These are phyloP conservation scores for Crithidia bombi DNA, from an alignment of 208 protist species.

Conservation along the genomic window DNA sequence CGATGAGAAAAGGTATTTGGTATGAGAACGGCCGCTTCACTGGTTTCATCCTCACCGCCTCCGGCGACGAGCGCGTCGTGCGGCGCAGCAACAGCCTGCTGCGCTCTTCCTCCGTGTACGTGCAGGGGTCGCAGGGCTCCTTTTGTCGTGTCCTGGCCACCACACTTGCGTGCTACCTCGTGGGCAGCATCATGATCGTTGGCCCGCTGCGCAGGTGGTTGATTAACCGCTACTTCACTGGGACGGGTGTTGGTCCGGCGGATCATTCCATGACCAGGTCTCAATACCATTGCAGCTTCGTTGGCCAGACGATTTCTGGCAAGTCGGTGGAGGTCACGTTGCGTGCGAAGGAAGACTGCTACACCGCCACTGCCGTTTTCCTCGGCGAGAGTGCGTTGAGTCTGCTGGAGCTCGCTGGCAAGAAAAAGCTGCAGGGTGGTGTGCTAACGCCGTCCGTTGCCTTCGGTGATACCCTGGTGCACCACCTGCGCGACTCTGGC, in stretches of 20 bases:
- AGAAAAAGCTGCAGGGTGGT: conserved; percentile 49
- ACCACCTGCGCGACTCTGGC: conserved; percentile 40
- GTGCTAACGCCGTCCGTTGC: conserved; percentile 70
- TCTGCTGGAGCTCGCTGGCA: conserved; percentile 39
- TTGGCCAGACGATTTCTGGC: conserved; percentile 54
- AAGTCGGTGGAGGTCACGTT: conserved; percentile 45
- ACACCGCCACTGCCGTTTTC: conserved; percentile 73
- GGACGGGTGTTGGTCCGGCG: conserved; percentile 47
- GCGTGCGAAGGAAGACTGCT: conserved; percentile 55
- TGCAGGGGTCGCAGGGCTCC: conserved; percentile 52
- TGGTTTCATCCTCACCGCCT: conserved; percentile 65
- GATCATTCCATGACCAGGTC: conserved; percentile 42
- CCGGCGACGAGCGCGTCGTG: conserved; percentile 76
- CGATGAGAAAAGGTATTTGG: conserved; percentile 54
- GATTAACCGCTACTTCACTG: conserved; percentile 37
- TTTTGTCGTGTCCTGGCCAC: conserved; percentile 33
- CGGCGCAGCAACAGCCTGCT: conserved; percentile 83
- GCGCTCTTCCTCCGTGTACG: conserved; percentile 54
- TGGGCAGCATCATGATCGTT: conserved; percentile 35
- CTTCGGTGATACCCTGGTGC: conserved; percentile 67
- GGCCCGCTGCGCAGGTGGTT: conserved; percentile 51
- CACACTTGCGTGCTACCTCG: conserved; percentile 33
- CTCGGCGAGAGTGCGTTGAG: conserved; percentile 66
- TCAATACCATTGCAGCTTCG: conserved; percentile 58
- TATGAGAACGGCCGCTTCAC: conserved; percentile 65